A percentile compares a stretch with the other conserved stretches of the same genome.
phyloP scores from a whole-genome alignment of 208 protist species.

The Trypanosomatidae sp. region DNA sequence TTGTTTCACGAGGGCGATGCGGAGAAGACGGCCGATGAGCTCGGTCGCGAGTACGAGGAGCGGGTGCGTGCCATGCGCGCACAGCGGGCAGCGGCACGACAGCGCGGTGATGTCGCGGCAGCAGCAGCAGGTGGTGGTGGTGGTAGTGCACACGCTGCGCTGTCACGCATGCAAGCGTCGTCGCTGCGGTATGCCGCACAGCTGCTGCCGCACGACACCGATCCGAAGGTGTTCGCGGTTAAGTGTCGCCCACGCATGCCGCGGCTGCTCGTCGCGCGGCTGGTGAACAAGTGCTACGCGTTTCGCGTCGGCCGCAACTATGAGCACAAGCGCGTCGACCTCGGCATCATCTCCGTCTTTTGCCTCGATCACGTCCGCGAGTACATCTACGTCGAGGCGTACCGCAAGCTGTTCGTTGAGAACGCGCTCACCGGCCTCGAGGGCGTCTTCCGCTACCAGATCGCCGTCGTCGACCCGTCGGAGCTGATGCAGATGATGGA shows the following conservation, averaged over 20 bases:
- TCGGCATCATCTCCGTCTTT: conserved; percentile 89
- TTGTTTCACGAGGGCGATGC: conserved; percentile 64
- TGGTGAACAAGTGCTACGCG: conserved; percentile 88
- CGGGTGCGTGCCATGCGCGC: conserved; percentile 5
- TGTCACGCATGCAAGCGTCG: conserved; percentile 26
- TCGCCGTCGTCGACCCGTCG: conserved; percentile 68
- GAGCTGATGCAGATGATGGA: conserved; percentile 88
- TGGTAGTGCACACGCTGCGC: conserved; percentile 3
- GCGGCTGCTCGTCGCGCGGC: conserved; percentile 71
- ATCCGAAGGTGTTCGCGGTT: conserved; percentile 86
- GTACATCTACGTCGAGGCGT: conserved; percentile 88
- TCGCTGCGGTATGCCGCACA: conserved; percentile 59
- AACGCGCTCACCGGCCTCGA: conserved; percentile 79
- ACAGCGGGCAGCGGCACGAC: conserved; percentile 4
- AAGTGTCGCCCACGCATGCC: conserved; percentile 78
- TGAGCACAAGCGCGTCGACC: conserved; percentile 59
- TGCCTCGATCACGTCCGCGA: conserved; percentile 83
- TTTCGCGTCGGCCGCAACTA: conserved; percentile 75
- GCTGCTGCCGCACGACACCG: conserved; percentile 54
- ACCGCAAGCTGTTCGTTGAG: conserved; percentile 82
- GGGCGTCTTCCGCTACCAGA: conserved; percentile 74
- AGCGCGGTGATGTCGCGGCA: conserved; percentile 1
- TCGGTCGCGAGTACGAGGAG: conserved; percentile 71
- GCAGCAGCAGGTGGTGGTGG: conserved; percentile 2
- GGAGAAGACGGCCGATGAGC: conserved; percentile 48